A percentile compares a stretch with the other conserved stretches of the same genome.
These are phyloP conservation scores for Lachnellula willkommii DNA, from an alignment of 2,329 filamentous ascomycete genomes.

Conservation along the genomic window DNA sequence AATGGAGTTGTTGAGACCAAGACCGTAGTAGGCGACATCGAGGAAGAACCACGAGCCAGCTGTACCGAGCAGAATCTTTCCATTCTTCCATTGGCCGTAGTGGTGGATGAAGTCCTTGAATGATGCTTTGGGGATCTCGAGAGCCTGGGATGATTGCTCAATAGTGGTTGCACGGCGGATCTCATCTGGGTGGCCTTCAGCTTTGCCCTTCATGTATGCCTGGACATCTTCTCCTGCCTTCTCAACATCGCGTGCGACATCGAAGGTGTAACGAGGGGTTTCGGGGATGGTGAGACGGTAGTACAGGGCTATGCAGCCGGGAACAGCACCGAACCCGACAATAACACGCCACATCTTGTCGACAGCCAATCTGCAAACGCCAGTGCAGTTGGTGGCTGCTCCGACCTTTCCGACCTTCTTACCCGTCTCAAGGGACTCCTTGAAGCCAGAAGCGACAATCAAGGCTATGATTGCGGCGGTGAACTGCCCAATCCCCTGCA, in stretches of 20 bases:
- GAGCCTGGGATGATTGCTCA: slow-evolving; percentile 46
- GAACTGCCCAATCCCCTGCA: slow-evolving; percentile 84
- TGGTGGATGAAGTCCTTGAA: slow-evolving; percentile 66
- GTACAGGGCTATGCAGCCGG: slow-evolving; percentile 76
- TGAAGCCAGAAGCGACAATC: slow-evolving; percentile 68
- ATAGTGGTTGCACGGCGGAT: slow-evolving; percentile 55
- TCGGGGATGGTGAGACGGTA: slow-evolving; percentile 81
- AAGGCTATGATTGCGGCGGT: slow-evolving; percentile 69
- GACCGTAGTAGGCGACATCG: slow-evolving; percentile 52
- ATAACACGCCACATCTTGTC: slow-evolving; percentile 86
- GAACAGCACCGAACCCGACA: slow-evolving; percentile 69
- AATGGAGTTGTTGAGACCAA: slow-evolving; percentile 69
- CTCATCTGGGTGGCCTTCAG: slow-evolving; percentile 60
- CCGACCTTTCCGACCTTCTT: slow-evolving; percentile 26
- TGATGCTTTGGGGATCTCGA: slow-evolving; percentile 64
- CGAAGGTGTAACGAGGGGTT: slow-evolving; percentile 83
- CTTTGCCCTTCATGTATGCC: slow-evolving; percentile 63
- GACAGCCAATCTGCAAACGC: slow-evolving; percentile 60
- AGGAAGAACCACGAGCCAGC: slow-evolving; percentile 75
- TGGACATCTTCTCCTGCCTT: slow-evolving; percentile 68
- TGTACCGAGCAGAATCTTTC: slow-evolving; percentile 68
- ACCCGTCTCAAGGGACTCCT: slow-evolving; percentile 52
- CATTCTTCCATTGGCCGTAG: slow-evolving; percentile 67
- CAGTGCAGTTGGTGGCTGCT: slow-evolving; percentile 50
- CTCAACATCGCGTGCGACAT: slow-evolving; percentile 69